Percentiles rank a stretch among this genome's conserved stretches.
phyloP scores from a whole-genome alignment of 2,329 filamentous ascomycete genomes.

The Domatiomyces globalis region DNA sequence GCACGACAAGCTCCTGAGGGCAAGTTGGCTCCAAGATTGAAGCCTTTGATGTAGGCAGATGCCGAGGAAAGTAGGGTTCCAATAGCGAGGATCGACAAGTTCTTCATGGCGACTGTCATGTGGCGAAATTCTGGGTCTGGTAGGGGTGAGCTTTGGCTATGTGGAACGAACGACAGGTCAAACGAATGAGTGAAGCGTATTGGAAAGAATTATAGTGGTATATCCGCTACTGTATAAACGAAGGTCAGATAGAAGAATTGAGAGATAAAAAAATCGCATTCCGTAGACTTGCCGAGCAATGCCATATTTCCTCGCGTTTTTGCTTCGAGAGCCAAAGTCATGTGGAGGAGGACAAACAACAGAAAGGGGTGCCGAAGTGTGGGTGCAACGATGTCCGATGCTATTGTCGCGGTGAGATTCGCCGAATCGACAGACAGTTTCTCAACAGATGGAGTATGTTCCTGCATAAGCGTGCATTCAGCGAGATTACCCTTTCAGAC shows the following conservation, averaged over 20 bases:
- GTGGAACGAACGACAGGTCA: background rate
- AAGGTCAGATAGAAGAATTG: background rate
- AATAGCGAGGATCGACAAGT: conserved; percentile 13
- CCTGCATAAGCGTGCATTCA: background rate
- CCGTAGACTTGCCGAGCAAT: background rate
- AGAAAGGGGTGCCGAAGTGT: background rate
- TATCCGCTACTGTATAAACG: background rate
- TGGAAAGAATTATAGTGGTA: background rate
- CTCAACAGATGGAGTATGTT: background rate
- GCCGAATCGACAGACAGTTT: background rate
- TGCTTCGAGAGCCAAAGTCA: background rate
- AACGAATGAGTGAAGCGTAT: background rate
- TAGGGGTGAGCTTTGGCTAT: background rate
- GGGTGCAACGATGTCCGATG: background rate
- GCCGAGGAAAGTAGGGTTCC: conserved; percentile 6
- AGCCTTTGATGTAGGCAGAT: conserved; percentile 21
- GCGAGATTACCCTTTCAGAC: background rate
- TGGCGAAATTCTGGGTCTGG: background rate
- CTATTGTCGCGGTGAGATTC: background rate
- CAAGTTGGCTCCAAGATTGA: conserved; percentile 20
- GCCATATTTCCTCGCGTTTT: background rate
- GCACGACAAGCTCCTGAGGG: conserved; percentile 19
- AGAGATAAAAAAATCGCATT: background rate
- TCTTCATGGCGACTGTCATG: conserved; percentile 19
- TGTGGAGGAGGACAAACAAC: background rate